Base-by-base conservation (phyloP, 2,329 filamentous ascomycete genomes). In the Boeremia exigua region DNA sequence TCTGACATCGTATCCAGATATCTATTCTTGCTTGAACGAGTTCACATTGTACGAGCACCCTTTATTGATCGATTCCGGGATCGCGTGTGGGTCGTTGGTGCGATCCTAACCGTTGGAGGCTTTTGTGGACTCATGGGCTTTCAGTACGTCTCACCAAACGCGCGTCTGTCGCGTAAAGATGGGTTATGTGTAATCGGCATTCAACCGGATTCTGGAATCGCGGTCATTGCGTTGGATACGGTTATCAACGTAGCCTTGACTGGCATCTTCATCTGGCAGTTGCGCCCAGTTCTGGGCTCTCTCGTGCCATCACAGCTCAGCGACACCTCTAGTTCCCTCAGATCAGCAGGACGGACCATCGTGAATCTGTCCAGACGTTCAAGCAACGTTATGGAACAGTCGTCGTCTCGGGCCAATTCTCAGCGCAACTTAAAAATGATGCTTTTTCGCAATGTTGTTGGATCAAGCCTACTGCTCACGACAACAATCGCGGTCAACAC, bases 21-120 rank as follows among this genome's bases (percentile, higher is more conserved):
- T 48, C 53, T 77, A 6, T 78, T 76, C 54, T 60, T 78, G 3
- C 65, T 77, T 15, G 76, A 78, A 57, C 69, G 76, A 10, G 66
- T 71, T 14, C 73, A 77, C 44, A 65, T 72, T 15, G 63, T 77
- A 12, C 64, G 75, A 23, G 58, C 67, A 9, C 63, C 71, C 3
- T 67, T 70, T 42, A 48, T 67, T 19, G 54, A 64, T 6, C 70
- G 75, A 3, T 38, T 54, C 8, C 59, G 68, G 11, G 73, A 77
- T 48, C 64, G 56, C 11, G 42, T 76, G 7, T 78, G 74, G 66
- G 37, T 73, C 1, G 7, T 60, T 15, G 66, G 68, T 17, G 65
- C 70, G 14, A 37, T 61, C 42, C 7, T 68, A 29, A 59, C 60
- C 4, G 37, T 62, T 17, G 33, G 60, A 8, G 67, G 69, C 2